A percentile compares a stretch with the other conserved stretches of the same genome.
Evolutionary conservation across 805 yeast species (phyloP).

Genomic region (Clavispora fructus): DNA sequence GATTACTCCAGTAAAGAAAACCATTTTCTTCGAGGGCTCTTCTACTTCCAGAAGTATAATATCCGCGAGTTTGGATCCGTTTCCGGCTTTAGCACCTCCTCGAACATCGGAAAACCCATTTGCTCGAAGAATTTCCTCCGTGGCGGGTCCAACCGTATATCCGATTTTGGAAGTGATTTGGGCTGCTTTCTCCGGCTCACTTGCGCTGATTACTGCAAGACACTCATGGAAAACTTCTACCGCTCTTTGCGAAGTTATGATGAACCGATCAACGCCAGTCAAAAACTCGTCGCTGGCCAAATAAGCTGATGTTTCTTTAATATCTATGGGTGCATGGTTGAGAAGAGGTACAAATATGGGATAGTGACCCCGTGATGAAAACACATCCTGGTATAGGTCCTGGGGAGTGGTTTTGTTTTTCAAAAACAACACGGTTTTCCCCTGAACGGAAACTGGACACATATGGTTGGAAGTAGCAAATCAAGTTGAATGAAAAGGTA

Average conservation of each 20-base stretch:
- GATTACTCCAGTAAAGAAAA: constrained; percentile 82
- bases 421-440: constrained; percentile 48
- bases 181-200: constrained; percentile 7
- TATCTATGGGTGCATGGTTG: constrained; percentile 54
- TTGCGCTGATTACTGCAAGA: constrained; percentile 22
- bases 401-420: constrained; percentile 67
- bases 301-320: constrained; percentile 37
- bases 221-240: constrained; percentile 67
- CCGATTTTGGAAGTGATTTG: constrained; percentile 47
- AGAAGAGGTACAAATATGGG: constrained; percentile 70
- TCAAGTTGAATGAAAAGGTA: not conserved
- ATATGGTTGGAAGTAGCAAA: not conserved
- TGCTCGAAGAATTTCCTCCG: constrained; percentile 50
- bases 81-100: constrained; percentile 78
- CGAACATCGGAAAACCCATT: constrained; percentile 64
- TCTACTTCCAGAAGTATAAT: constrained; percentile 40
- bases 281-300: constrained; percentile 42
- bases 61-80: constrained; percentile 67
- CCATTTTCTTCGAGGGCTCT: constrained; percentile 31
- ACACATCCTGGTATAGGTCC: constrained; percentile 57
- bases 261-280: constrained; percentile 43
- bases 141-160: constrained; percentile 92
- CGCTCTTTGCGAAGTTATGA: constrained; percentile 88
- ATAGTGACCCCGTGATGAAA: constrained; percentile 30
- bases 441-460: constrained; percentile 22